Evolutionary conservation across 2,329 filamentous ascomycete species (phyloP), one percentile per base, ranked within the genome.

Genomic region (Sporothrix mexicana): DNA sequence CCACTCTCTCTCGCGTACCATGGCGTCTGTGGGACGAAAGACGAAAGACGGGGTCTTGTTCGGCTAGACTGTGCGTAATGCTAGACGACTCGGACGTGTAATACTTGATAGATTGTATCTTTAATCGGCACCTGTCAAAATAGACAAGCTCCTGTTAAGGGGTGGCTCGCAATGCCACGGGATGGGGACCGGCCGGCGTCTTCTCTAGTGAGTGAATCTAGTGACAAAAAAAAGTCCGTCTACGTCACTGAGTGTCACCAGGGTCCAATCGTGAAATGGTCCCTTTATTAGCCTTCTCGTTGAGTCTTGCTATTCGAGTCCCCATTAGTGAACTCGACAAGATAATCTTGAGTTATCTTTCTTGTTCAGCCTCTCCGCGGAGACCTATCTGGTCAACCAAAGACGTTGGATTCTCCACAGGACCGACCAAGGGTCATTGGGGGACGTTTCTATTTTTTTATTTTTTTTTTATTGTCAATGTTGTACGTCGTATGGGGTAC

Each of bases 381-480:
- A 17, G 43, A 45, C 30, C 30, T 36, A 36, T 6, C 30, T 36
- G 30, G 30, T 2, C 30, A 30, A 5, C 30, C 30, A 36, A 36
- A 36, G 7, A 36, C 30, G 30, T 36, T 36, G 30, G 30, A 55
- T 9, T 23, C 25, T 36, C 25, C 25, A 30, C 57, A 30, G 9
- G 61, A 66, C 47, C 61, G 41, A 47, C 41, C 61, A 47, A 47
- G 61, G 61, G 61, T 66, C 61, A n/a, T 47, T 23, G 25, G 25
- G 61, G 61, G 61, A 47, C 61, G 36, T 47, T 23, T 64, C 13
- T 15, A 13, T 36, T 36, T 9, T 15, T 17, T 25, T 62, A 23
- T 64, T 25, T 2, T 67, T 67, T n/a, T n/a, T 36, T 3, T 25
- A 15, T 45, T 12, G 9, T 69, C 20, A 15, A 15, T 10, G 43